Base-by-base conservation (phyloP, 441 rosid genomes). In the Gossypium davidsonii region DNA sequence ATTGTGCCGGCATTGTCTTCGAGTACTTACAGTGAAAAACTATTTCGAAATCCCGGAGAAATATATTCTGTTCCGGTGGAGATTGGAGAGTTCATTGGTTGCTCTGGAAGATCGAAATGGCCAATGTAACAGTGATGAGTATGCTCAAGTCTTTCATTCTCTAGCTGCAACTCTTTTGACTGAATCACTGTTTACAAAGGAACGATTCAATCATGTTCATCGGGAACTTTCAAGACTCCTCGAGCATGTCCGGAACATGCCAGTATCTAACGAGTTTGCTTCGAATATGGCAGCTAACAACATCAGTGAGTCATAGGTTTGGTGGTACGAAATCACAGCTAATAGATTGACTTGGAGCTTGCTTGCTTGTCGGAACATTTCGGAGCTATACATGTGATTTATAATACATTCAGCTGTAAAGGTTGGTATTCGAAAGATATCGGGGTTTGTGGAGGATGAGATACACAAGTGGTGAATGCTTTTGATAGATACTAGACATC, bases 1-100 rank as follows among this genome's bases (percentile, higher is more conserved):
- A 64, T 70, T 94, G 58, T 91, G 97, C 76, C 78, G 98, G 78
- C 98, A 94, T 63, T 78, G 89, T 51, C 86, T 94, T 48, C 85
- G 96, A 23, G 90, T 90, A 3, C 80, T 94, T 55, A 17, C 75
- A 0, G 72, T 83, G 76, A 94, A 89, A 81, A 91, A 94, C 79
- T 91, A 81, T 78, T 94, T 91, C 76, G 86, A 87, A 76, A 84
- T 94, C 77, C 98, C 95, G 0, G 93, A 87, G 49, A 88, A 89
- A 79, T 94, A 88, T 81, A 81, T 90, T 61, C 87, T 82, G 7
- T 73, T 78, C 60, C 87, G 97, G 14, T 91, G 98, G 98, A 85
- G 87, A 73, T 79, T 58, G 46, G 91, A 85, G 63, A 83, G 85
- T 73, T 80, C 88, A 2, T 70, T 76, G 72, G 75, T 80, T 59